phyloP scores from a whole-genome alignment of 352 stramenopile genomes.

The Phytopythium sindhum region DNA sequence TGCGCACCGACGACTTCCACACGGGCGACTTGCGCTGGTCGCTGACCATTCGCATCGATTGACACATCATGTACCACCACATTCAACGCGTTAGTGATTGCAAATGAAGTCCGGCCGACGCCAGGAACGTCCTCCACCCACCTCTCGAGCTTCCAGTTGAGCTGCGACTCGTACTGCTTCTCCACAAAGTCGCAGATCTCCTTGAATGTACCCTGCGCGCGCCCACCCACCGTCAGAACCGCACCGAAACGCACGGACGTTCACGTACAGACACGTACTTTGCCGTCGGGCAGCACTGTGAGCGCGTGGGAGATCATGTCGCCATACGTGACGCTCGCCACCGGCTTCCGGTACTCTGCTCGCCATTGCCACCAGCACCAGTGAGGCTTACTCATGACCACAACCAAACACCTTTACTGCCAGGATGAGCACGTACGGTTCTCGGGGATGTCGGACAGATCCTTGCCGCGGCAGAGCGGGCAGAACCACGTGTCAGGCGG shows the following conservation, averaged over 20 bases:
- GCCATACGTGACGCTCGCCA: constrained; percentile 79
- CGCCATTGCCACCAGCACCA: not conserved
- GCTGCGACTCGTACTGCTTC: constrained; percentile 78
- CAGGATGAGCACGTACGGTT: constrained; percentile 43
- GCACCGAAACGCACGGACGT: not conserved
- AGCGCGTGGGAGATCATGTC: constrained; percentile 90
- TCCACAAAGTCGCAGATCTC: constrained; percentile 90
- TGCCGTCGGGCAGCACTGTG: constrained; percentile 49
- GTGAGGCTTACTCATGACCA: not conserved
- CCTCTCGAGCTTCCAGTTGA: constrained; percentile 91
- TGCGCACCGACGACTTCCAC: constrained; percentile 88
- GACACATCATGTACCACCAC: too few relatives aligned
- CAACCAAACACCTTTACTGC: not conserved
- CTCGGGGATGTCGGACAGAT: constrained; percentile 53
- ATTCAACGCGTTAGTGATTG: too few relatives aligned
- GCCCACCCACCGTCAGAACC: not conserved
- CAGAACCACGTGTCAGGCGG: constrained; percentile 76
- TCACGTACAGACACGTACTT: constrained; percentile 41
- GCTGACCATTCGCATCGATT: constrained; percentile 24
- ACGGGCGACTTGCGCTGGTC: constrained; percentile 85
- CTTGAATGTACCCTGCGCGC: constrained; percentile 73
- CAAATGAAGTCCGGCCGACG: too few relatives aligned
- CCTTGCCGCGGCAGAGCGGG: constrained; percentile 52
- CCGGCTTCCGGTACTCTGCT: constrained; percentile 75
- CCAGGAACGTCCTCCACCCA: constrained; percentile 11